Base-by-base conservation (phyloP, 2,329 filamentous ascomycete genomes). In the Alternaria consortialis region DNA sequence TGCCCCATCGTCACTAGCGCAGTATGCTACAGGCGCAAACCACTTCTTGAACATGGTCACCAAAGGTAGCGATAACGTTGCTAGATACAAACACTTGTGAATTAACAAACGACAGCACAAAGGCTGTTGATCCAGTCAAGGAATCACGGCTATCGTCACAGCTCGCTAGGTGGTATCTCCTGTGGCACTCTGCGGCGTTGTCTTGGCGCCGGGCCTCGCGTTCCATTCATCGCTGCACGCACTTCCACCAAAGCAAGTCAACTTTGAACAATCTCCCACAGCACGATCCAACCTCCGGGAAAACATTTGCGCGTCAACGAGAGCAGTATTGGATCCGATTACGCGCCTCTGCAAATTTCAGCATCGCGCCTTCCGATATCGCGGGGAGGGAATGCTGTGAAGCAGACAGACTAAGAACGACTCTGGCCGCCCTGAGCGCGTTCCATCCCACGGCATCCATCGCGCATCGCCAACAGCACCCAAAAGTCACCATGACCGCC, bases 401-500 rank as follows among this genome's bases (percentile, higher is more conserved):
- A 64, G 57, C 46, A 51, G 48, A 50, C 53, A 43, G 55, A 59
- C 66, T 58, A 58, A 60, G 61, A 37, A 71, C 68, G 56, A 69
- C 69, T 60, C 40, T 60, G 67, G 64, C 68, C 57, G 67, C 68
- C 70, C 66, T 68, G 70, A 74, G 73, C 75, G 75, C 75, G 75
- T 77, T 72, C 60, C 67, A 67, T 70, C 56, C 69, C 20, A 69
- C 69, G 60, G 53, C 71, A 75, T 70, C 75, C 65, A 68, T 71
- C 70, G 67, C 71, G 70, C 72, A 74, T 74, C 73, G 68, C 70
- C 66, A 69, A 69, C 65, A 61, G 60, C 66, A 64, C 67, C 67
- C 69, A 58, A 69, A 70, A 66, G 63, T 70, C 64, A 73, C 65
- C 68, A 76, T 77, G 68, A 68, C 76, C 65, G 67, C 72, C 66